Conservation (phyloP, 2,329 filamentous ascomycete species). For the Dissoconium aciculare region DNA sequence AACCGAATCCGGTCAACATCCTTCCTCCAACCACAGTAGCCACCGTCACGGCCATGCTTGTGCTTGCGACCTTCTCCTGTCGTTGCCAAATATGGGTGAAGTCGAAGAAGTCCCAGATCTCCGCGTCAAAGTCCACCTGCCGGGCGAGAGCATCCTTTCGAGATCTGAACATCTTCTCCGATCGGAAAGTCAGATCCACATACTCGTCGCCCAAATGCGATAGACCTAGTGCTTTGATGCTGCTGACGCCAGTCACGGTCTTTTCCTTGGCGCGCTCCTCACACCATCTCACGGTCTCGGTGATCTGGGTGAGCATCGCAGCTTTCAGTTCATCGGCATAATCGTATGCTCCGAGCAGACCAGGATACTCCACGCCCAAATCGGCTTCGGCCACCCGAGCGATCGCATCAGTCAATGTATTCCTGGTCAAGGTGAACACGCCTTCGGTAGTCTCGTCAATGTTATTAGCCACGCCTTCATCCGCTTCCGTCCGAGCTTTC, state of each 20-base stretch:
- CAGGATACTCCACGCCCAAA: conserved; percentile 73
- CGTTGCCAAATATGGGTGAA: conserved; percentile 65
- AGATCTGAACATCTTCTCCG: conserved; percentile 86
- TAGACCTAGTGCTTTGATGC: conserved; percentile 77
- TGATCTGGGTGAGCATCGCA: conserved; percentile 80
- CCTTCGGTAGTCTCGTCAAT: conserved; percentile 77
- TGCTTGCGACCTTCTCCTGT: conserved; percentile 89
- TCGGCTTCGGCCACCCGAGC: conserved; percentile 58
- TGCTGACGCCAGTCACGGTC: conserved; percentile 66
- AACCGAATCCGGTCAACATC: conserved; percentile 68
- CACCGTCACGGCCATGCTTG: conserved; percentile 85
- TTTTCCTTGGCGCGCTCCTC: conserved; percentile 72
- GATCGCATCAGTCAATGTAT: conserved; percentile 61
- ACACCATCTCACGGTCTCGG: conserved; percentile 59
- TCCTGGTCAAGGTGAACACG: conserved; percentile 71
- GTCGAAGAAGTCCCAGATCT: conserved; percentile 89
- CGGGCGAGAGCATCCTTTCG: conserved; percentile 67
- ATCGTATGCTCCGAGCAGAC: conserved; percentile 68
- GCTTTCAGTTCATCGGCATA: conserved; percentile 88
- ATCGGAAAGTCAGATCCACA: conserved; percentile 69
- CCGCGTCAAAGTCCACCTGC: conserved; percentile 74
- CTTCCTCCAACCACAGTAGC: conserved; percentile 72
- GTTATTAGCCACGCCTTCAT: conserved; percentile 62
- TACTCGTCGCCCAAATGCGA: conserved; percentile 81
- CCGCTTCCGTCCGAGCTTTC: conserved; percentile 63